Evolutionary conservation across 805 yeast species (phyloP).

Genomic region (Spathaspora boniae): DNA sequence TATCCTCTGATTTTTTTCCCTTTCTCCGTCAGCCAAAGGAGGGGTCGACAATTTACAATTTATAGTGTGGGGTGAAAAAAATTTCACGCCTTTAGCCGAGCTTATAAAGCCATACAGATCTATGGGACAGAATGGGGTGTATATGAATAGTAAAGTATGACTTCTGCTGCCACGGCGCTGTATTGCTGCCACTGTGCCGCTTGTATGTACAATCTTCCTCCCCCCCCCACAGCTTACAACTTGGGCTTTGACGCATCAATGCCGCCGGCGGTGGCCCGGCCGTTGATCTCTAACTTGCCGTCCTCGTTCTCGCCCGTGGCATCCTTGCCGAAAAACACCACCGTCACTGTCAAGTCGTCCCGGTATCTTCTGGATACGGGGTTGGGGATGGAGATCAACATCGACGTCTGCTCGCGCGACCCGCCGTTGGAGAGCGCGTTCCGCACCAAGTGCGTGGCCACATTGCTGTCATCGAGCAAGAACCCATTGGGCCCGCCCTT

Average conservation of each 20-base stretch:
- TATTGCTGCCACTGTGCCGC: no score
- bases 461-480: conserved; percentile 79
- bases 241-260: conserved; percentile 43
- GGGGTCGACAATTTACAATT: no score
- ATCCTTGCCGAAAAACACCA: conserved; percentile 81
- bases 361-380: conserved; percentile 90
- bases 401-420: conserved; percentile 79
- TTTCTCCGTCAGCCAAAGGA: no score
- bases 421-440: conserved; percentile 90
- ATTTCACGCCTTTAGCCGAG: no score
- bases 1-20: no score
- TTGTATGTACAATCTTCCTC: no score
- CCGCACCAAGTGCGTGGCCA: conserved; percentile 87
- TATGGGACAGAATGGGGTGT: no score
- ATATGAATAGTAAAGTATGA: no score
- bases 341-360: conserved; percentile 95
- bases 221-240: no score
- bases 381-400: conserved; percentile 85
- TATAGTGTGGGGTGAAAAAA: no score
- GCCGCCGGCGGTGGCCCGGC: conserved; percentile 60
- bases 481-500: conserved; percentile 37
- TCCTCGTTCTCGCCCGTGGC: conserved; percentile 35
- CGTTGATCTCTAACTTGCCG: conserved; percentile 54
- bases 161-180: no score
- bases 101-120: no score